Conservation (phyloP, 345 rosid genomes). For the Corchorus capsularis region DNA sequence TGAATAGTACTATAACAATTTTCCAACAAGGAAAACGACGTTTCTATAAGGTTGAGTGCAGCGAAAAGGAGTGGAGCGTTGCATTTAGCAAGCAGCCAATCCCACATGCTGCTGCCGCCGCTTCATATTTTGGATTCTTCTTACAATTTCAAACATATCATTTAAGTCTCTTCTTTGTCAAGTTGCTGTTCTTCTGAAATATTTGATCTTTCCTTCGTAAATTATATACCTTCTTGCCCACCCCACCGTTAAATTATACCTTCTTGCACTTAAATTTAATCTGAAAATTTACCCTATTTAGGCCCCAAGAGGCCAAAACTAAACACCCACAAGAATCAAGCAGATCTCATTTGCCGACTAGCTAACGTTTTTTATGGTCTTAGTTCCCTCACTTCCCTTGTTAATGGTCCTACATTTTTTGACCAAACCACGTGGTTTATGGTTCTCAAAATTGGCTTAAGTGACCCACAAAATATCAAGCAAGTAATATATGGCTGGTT, state of each 20-base stretch:
- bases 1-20: not conserved
- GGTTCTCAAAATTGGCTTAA: not conserved
- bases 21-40: not conserved
- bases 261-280: too few relatives aligned
- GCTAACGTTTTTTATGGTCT: not conserved
- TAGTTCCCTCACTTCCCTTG: not conserved
- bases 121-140: not conserved
- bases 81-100: not conserved
- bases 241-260: too few relatives aligned
- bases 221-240: too few relatives aligned
- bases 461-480: not conserved
- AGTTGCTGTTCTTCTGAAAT: too few relatives aligned
- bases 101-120: slow-evolving; percentile 1
- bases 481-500: not conserved
- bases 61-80: not conserved
- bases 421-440: not conserved
- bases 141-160: too few relatives aligned
- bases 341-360: not conserved
- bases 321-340: not conserved
- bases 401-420: not conserved
- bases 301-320: not conserved
- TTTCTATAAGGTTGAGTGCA: not conserved
- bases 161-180: too few relatives aligned
- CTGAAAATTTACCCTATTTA: not conserved
- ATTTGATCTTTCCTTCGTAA: too few relatives aligned